A percentile compares a stretch with the other conserved stretches of the same genome.
Evolutionary conservation across 148 eudicot species (phyloP).

Genomic region (Polygonum aviculare): DNA sequence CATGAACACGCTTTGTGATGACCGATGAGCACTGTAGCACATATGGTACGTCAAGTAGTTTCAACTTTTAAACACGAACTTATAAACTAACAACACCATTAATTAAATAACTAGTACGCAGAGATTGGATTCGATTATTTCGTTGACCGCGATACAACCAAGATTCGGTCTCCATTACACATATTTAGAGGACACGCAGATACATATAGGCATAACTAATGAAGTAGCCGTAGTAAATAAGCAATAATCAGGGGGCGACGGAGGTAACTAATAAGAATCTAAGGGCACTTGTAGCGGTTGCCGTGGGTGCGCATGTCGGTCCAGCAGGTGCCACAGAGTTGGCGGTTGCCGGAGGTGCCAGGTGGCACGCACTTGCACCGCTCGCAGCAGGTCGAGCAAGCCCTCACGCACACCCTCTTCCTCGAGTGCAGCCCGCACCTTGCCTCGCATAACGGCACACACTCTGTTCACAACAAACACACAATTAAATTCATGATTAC

Average conservation of each 20-base stretch:
- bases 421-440: constrained; percentile 54
- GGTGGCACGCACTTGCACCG: constrained; percentile 84
- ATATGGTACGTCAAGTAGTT: too few species aligned
- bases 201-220: background rate
- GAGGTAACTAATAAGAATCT: background rate
- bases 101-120: background rate
- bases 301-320: constrained; percentile 63
- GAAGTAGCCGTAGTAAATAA: background rate
- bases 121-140: background rate
- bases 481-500: too few species aligned
- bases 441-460: constrained; percentile 37
- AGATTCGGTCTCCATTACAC: too few species aligned
- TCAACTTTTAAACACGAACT: too few species aligned
- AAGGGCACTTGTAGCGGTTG: constrained; percentile 59
- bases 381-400: constrained; percentile 55
- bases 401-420: constrained; percentile 37
- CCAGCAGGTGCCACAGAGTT: constrained; percentile 58
- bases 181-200: background rate
- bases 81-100: background rate
- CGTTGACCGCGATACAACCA: background rate
- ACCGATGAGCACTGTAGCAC: too few species aligned
- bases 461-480: constrained; percentile 27
- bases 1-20: too few species aligned
- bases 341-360: constrained; percentile 61
- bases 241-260: too few species aligned